Base-by-base conservation (phyloP, 495 filamentous ascomycete genomes). In the Daldinia caldariorum region DNA sequence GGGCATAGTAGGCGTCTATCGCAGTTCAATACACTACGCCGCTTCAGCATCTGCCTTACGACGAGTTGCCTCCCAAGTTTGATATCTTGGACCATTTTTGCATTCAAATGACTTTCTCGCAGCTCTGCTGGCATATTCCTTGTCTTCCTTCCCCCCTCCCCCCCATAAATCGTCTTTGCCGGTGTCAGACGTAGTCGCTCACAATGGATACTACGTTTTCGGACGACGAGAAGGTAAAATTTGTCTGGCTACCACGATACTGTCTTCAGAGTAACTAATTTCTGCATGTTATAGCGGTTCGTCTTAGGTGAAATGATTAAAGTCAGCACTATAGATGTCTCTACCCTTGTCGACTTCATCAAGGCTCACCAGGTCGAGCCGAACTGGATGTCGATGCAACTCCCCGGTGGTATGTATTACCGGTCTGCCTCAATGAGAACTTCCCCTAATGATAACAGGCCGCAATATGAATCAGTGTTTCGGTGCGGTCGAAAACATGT, bases 231-330 rank as follows among this genome's bases (percentile, higher is more conserved):
- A 84, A 83, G 82, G 82, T 84, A 80, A 66, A 53, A 60, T 60
- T 67, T 67, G 12, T 32, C 35, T 61, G 57, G 57, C 41, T 49
- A 4, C 51, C 41, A n/a, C 14, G 13, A 22, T 49, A 29, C 20
- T 57, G 55, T 55, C 43, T 35, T 35, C 34, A 35, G 34, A 35
- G 34, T 60, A 50, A 64, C 76, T 80, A 77, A 80, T 67, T 10
- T 26, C 37, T 29, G 57, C 76, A 41, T 64, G 13, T 61, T 70
- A 31, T 66, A 87, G 85, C 83, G 85, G 74, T 84, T 84, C 75
- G 73, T 86, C 68, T 76, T 87, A 56, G 82, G 80, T 74, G 84
- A 87, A 78, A 84, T 83, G 66, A 80, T 87, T 74, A 87, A 86
- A 69, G 77, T 76, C 69, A 85, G 81, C 77, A 71, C 77, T 29